A percentile compares a stretch with the other conserved stretches of the same genome.
These are phyloP conservation scores for Ceratobasidium sp. DNA, from an alignment of 1,284 basidiomycete species.

Conservation along the genomic window DNA sequence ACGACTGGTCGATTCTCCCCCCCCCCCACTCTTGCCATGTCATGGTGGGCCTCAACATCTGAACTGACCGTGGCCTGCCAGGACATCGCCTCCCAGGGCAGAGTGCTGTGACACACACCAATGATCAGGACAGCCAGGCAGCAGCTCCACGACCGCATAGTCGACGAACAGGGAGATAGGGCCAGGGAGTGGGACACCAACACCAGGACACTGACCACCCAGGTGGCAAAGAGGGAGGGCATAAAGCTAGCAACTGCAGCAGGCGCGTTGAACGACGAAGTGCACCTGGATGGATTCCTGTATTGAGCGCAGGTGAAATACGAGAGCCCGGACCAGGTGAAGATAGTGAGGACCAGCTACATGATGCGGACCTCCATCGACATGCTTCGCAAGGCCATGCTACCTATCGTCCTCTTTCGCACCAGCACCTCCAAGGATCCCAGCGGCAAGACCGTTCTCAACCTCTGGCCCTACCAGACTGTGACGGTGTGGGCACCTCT, in stretches of 20 bases:
- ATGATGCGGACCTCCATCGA: background rate
- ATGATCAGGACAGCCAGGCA: conserved; percentile 51
- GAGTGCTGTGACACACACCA: background rate
- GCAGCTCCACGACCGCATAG: conserved; percentile 14
- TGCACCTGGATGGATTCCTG: background rate
- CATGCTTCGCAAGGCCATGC: background rate
- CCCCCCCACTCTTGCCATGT: too few relatives aligned
- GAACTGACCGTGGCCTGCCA: background rate
- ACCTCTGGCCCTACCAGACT: background rate
- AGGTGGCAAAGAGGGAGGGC: too few relatives aligned
- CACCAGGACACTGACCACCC: too few relatives aligned
- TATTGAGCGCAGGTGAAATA: background rate
- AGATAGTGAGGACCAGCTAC: background rate
- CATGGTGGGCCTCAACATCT: too few relatives aligned
- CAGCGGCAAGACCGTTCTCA: background rate
- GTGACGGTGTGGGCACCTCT: background rate
- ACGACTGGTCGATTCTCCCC: too few relatives aligned
- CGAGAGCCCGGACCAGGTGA: conserved; percentile 18
- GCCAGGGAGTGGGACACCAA: too few relatives aligned
- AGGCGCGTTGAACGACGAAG: background rate
- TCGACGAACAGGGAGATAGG: background rate
- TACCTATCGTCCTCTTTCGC: conserved; percentile 7
- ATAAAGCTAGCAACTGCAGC: background rate
- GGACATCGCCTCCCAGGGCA: background rate
- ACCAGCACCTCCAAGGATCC: background rate